Conservation (phyloP, 441 rosid species). For the Iberis amara region DNA sequence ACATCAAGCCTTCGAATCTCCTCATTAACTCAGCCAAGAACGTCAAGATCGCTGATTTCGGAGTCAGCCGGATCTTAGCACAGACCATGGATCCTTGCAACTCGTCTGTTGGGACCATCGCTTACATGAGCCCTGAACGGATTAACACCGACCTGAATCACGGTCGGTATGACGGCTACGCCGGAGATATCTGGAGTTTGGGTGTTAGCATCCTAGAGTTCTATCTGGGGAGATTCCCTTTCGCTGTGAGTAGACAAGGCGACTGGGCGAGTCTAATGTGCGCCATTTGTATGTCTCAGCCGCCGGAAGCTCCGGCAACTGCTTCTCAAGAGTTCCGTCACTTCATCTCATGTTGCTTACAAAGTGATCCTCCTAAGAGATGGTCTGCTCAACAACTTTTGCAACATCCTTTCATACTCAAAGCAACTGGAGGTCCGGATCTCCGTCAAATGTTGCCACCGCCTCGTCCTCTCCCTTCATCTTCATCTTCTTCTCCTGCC, state of each 20-base stretch:
- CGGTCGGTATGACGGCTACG: slow-evolving; percentile 61
- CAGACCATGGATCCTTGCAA: slow-evolving; percentile 90
- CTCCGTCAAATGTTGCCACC: slow-evolving; percentile 67
- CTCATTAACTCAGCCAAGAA: slow-evolving; percentile 50
- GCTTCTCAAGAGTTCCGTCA: slow-evolving; percentile 61
- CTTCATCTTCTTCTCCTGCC: slow-evolving; percentile 28
- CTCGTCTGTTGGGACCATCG: slow-evolving; percentile 77
- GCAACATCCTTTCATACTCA: slow-evolving; percentile 62
- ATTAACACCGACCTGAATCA: slow-evolving; percentile 80
- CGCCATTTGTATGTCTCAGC: slow-evolving; percentile 72
- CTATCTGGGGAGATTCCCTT: slow-evolving; percentile 73
- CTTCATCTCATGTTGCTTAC: slow-evolving; percentile 64
- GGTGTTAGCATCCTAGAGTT: slow-evolving; percentile 81
- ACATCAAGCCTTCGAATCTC: slow-evolving; percentile 77
- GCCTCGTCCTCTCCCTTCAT: slow-evolving; percentile 52
- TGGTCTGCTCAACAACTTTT: slow-evolving; percentile 58
- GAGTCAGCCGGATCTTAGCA: slow-evolving; percentile 64
- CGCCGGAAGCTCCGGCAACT: slow-evolving; percentile 66
- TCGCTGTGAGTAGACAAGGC: slow-evolving; percentile 55
- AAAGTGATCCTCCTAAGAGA: slow-evolving; percentile 72
- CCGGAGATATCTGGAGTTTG: slow-evolving; percentile 79
- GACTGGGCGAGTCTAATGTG: slow-evolving; percentile 90
- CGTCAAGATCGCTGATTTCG: slow-evolving; percentile 85
- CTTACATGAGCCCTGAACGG: slow-evolving; percentile 87
- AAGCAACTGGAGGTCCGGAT: slow-evolving; percentile 37